A percentile compares a stretch with the other conserved stretches of the same genome.
phyloP scores from a whole-genome alignment of 176 grass and related monocot species.

The Zoysia pacifica region DNA sequence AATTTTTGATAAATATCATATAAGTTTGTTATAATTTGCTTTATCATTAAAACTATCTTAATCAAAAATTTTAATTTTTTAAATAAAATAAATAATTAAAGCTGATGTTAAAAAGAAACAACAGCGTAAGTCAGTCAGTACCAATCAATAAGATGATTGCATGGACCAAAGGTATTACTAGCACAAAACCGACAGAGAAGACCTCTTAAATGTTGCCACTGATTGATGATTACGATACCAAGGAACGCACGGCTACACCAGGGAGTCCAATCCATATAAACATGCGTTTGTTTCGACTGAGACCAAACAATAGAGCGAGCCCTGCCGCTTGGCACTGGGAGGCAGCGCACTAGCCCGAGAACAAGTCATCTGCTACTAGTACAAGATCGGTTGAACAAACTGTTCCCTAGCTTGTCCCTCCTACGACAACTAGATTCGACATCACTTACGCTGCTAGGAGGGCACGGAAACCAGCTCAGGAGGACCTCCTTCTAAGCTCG shows the following conservation, averaged over 20 bases:
- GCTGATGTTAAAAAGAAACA: too few relatives aligned
- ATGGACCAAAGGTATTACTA: neutral
- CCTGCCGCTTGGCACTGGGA: slow-evolving; percentile 22
- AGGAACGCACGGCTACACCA: slow-evolving; percentile 33
- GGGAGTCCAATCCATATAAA: slow-evolving; percentile 32
- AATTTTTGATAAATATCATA: too few relatives aligned
- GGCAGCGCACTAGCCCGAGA: slow-evolving; percentile 13
- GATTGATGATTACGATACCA: slow-evolving; percentile 11
- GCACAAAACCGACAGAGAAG: neutral
- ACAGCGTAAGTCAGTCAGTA: too few relatives aligned
- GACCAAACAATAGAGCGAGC: slow-evolving; percentile 9
- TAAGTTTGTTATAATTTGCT: too few relatives aligned
- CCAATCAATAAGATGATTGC: neutral
- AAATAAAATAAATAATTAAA: too few relatives aligned
- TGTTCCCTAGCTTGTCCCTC: too few relatives aligned
- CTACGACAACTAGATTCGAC: too few relatives aligned
- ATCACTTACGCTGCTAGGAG: too few relatives aligned
- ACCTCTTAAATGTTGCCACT: slow-evolving; percentile 3
- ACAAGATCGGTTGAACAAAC: slow-evolving; percentile 27
- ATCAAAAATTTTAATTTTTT: too few relatives aligned
- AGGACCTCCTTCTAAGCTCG: slow-evolving; percentile 73
- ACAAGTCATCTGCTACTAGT: slow-evolving; percentile 24
- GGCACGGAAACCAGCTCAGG: slow-evolving; percentile 28
- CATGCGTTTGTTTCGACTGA: slow-evolving; percentile 20
- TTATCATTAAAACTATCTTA: too few relatives aligned